Evolutionary conservation across 176 grass and related monocot species (phyloP).

Genomic region (Coix lacrymajobi): DNA sequence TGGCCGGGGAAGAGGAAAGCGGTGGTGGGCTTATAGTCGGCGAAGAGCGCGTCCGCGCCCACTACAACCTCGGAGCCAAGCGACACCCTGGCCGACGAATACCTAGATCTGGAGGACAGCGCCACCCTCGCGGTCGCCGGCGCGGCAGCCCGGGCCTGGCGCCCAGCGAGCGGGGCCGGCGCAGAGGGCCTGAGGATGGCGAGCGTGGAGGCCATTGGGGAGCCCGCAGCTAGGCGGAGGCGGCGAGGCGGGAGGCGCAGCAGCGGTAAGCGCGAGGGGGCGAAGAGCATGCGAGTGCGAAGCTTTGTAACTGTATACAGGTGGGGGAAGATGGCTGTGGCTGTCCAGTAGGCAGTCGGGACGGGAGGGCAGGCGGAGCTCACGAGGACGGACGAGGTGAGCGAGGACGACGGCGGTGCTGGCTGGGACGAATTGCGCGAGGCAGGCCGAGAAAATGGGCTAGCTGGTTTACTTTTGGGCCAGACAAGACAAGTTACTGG

Average conservation of each 20-base stretch:
- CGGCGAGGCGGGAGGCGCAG: neutral
- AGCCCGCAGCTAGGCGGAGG: neutral
- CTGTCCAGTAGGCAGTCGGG: neutral
- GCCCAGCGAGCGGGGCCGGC: slow-evolving; percentile 13
- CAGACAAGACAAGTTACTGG: neutral
- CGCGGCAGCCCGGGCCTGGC: slow-evolving; percentile 6
- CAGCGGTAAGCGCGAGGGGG: slow-evolving; percentile 10
- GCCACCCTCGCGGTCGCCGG: slow-evolving; percentile 28
- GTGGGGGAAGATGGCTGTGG: neutral
- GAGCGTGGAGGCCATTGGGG: slow-evolving; percentile 56
- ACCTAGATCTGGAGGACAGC: slow-evolving; percentile 50
- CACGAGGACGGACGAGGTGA: neutral
- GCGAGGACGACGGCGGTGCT: neutral
- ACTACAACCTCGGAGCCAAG: slow-evolving; percentile 46
- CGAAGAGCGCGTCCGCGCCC: slow-evolving; percentile 57
- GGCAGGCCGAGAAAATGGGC: neutral
- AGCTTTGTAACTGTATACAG: neutral
- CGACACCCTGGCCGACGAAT: slow-evolving; percentile 54
- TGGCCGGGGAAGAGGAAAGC: slow-evolving; percentile 96
- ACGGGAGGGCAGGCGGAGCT: neutral
- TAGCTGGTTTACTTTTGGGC: no score
- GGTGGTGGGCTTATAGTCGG: slow-evolving; percentile 70
- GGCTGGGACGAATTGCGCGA: neutral
- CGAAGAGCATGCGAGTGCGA: slow-evolving; percentile 31
- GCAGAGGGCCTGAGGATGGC: slow-evolving; percentile 64